Conservation (phyloP, 2,329 filamentous ascomycete species). For the Paraphaeosphaeria minitans region DNA sequence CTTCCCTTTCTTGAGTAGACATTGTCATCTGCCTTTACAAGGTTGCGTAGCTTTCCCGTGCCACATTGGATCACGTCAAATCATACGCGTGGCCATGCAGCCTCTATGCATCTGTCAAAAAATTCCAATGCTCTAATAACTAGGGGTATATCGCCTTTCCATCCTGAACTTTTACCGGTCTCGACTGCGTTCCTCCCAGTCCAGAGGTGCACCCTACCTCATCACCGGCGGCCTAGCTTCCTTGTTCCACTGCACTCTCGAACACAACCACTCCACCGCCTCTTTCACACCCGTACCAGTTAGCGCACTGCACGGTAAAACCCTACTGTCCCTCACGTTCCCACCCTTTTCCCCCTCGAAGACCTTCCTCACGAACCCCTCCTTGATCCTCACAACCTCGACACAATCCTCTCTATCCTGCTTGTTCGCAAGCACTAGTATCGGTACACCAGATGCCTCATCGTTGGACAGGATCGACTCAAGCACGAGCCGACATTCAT, state of each 20-base stretch:
- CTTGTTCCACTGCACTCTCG: slow-evolving; percentile 94
- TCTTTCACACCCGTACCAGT: slow-evolving; percentile 83
- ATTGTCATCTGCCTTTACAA: too few species aligned
- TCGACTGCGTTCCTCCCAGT: background rate
- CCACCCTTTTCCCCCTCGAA: slow-evolving; percentile 91
- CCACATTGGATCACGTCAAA: background rate
- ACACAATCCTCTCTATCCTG: slow-evolving; percentile 97
- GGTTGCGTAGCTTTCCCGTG: too few species aligned
- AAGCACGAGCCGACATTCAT: slow-evolving; percentile 87
- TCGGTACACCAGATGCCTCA: slow-evolving; percentile 87
- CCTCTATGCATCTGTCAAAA: background rate
- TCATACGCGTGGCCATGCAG: background rate
- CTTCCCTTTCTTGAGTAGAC: too few species aligned
- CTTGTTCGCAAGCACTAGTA: slow-evolving; percentile 94
- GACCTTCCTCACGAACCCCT: slow-evolving; percentile 91
- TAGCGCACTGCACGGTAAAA: slow-evolving; percentile 89
- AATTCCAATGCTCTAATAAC: background rate
- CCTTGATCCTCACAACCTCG: slow-evolving; percentile 96
- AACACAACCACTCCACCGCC: slow-evolving; percentile 96
- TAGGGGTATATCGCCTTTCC: slow-evolving; percentile 2
- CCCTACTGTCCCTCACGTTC: slow-evolving; percentile 85
- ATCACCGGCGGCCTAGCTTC: slow-evolving; percentile 90
- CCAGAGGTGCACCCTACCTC: slow-evolving; percentile 62
- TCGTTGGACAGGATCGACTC: slow-evolving; percentile 87
- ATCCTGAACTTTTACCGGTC: background rate